Conservation (phyloP, 2,329 filamentous ascomycete genomes). For the Fusarium sp. region DNA sequence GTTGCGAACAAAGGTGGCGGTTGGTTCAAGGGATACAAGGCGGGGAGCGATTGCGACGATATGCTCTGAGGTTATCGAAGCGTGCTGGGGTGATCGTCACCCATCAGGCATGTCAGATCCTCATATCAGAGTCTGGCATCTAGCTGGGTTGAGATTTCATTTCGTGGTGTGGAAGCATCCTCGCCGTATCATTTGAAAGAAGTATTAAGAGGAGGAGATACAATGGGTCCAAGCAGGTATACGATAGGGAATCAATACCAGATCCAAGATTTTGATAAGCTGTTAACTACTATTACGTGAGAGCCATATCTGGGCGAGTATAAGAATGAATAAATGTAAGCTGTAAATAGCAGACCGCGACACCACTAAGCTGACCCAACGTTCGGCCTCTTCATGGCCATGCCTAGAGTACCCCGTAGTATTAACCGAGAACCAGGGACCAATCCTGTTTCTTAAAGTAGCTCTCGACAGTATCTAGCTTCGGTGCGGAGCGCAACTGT, state of each 20-base stretch:
- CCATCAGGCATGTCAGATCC: neutral
- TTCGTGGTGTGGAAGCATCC: neutral
- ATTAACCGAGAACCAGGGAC: slow-evolving; percentile 15
- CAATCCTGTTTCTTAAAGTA: slow-evolving; percentile 36
- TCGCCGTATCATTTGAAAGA: neutral
- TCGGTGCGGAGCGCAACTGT: slow-evolving; percentile 13
- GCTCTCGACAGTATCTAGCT: slow-evolving; percentile 7
- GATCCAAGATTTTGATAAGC: neutral
- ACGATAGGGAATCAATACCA: neutral
- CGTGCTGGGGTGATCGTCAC: too few relatives aligned
- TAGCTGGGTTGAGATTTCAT: neutral
- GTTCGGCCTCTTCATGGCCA: too few relatives aligned
- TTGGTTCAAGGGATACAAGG: neutral
- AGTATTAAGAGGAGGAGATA: neutral
- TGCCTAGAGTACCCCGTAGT: neutral
- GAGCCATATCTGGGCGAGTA: neutral
- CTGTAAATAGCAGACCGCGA: too few relatives aligned
- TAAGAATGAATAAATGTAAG: neutral
- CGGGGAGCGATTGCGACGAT: neutral
- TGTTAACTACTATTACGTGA: neutral
- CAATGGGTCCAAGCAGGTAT: neutral
- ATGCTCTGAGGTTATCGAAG: neutral
- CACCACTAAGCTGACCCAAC: neutral
- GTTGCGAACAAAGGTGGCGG: neutral
- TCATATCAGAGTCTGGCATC: neutral